Evolutionary conservation across 176 grass and related monocot genomes (phyloP).

Genomic region (Lolium rigidum): DNA sequence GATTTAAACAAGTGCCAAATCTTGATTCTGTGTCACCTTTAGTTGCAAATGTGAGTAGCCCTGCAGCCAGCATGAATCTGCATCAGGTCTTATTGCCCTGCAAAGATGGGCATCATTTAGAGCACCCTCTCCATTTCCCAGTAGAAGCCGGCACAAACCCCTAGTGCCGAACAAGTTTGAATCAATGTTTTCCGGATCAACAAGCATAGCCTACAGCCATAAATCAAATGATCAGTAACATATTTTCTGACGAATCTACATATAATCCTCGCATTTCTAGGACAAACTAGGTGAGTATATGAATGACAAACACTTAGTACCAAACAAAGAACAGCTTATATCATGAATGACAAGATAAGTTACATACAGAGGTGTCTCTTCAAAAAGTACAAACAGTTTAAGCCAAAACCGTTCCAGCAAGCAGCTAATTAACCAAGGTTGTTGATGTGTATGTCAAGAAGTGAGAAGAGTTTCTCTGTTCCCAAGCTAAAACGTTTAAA

Average conservation of each 20-base stretch:
- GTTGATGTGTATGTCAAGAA: not conserved
- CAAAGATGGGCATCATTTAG: slow-evolving; percentile 8
- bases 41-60: slow-evolving; percentile 13
- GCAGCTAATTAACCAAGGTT: not conserved
- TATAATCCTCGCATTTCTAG: slow-evolving; percentile 15
- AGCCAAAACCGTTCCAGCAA: not conserved
- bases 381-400: not conserved
- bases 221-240: slow-evolving; percentile 6
- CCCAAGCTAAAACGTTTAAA: not conserved
- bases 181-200: not conserved
- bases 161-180: not conserved
- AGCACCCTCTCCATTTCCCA: not conserved
- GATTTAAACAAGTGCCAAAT: not conserved
- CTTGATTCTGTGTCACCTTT: not conserved
- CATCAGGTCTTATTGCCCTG: not conserved
- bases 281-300: not conserved
- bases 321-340: not conserved
- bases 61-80: slow-evolving; percentile 13
- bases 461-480: not conserved
- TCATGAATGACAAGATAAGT: not conserved
- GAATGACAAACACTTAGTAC: not conserved
- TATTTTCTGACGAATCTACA: slow-evolving; percentile 15
- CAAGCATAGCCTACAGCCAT: not conserved
- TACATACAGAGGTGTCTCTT: not conserved
- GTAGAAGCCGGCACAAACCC: not conserved